Conservation (phyloP, 1,139 yeast genomes). For the Cylindricascospora bacillispora region DNA sequence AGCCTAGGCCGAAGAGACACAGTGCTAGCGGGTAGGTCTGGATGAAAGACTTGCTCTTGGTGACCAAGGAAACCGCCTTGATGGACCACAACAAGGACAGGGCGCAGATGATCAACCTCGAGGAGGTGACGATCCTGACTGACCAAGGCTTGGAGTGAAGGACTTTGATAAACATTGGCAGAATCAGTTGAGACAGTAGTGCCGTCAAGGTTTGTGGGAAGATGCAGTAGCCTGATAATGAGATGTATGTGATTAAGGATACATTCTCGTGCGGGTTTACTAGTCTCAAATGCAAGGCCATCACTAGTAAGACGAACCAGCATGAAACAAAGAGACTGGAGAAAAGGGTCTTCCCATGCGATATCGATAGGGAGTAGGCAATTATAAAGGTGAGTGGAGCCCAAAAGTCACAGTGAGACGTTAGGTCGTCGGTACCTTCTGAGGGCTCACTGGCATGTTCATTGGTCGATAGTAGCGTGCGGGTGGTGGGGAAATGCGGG, state of each 20-base stretch:
- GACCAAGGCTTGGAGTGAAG: constrained; percentile 11
- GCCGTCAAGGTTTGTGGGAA: constrained; percentile 23
- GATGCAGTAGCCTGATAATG: constrained; percentile 23
- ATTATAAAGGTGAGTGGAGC: constrained; percentile 24
- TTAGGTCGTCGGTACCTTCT: constrained; percentile 6
- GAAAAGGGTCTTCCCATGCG: constrained; percentile 19
- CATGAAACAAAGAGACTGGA: constrained; percentile 22
- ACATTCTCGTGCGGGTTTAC: constrained; percentile 15
- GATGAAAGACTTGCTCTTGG: constrained; percentile 16
- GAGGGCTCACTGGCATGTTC: constrained; percentile 3
- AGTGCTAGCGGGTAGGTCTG: constrained; percentile 20
- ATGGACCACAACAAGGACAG: constrained; percentile 20
- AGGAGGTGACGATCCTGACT: constrained; percentile 10
- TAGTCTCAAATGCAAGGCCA: constrained; percentile 22
- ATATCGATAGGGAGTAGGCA: constrained; percentile 19
- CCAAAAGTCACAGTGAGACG: constrained; percentile 19
- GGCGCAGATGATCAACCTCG: constrained; percentile 10
- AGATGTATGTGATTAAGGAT: constrained; percentile 21
- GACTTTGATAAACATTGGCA: constrained; percentile 11
- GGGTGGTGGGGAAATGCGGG: constrained; percentile 19
- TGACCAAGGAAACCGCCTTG: constrained; percentile 15
- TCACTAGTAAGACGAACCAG: constrained; percentile 19
- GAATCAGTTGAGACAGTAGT: constrained; percentile 12
- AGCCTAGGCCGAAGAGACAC: constrained; percentile 18
- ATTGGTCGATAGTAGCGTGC: constrained; percentile 2